phyloP scores from a whole-genome alignment of 495 filamentous ascomycete species.

The Immersiella caudata region DNA sequence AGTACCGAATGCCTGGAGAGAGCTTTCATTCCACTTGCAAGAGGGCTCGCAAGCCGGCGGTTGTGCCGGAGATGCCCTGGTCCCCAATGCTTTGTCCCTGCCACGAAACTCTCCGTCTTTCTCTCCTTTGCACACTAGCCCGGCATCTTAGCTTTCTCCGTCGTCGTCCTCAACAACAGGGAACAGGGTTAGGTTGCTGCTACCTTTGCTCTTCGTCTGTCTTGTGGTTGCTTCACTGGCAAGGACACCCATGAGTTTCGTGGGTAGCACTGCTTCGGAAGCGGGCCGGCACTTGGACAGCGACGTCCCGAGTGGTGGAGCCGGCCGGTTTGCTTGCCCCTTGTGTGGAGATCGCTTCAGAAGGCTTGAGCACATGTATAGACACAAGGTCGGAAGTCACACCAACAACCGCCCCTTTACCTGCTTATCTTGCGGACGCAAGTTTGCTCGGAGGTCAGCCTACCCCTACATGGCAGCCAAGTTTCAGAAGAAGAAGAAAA shows the following conservation, averaged over 20 bases:
- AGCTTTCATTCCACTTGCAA: neutral
- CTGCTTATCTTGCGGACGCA: slow-evolving; percentile 1
- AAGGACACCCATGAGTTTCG: neutral
- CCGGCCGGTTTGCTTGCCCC: neutral
- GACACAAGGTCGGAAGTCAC: slow-evolving; percentile 1
- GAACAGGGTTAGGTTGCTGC: neutral
- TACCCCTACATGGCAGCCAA: no score
- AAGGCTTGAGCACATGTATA: neutral
- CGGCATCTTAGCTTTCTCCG: no score
- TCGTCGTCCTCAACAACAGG: no score
- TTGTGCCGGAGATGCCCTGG: neutral
- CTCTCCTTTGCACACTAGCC: no score
- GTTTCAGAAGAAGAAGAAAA: no score
- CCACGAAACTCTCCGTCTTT: no score
- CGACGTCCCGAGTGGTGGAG: neutral
- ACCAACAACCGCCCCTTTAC: slow-evolving; percentile 11
- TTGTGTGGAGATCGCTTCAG: neutral
- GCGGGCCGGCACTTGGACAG: neutral
- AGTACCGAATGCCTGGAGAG: neutral
- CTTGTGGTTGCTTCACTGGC: neutral
- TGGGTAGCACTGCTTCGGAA: neutral
- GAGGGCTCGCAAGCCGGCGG: neutral
- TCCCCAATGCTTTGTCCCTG: neutral
- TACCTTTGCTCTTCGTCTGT: neutral
- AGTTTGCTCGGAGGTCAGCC: slow-evolving; percentile 7